Conservation (phyloP, 2,329 filamentous ascomycete genomes). For the Trichoderma brevicompactum region DNA sequence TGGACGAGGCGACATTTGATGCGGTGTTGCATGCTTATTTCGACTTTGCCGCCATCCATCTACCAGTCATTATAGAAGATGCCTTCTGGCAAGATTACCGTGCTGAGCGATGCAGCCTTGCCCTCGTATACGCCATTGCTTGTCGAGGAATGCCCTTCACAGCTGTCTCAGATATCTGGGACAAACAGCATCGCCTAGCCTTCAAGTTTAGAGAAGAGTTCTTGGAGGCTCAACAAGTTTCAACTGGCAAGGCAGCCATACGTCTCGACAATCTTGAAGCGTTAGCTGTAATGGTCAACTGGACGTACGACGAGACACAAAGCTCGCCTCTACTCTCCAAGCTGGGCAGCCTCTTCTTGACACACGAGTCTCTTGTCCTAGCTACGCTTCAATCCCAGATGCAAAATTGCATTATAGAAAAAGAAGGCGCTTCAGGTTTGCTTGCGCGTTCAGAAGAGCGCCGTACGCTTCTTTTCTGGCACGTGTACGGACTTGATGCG, state of each 20-base stretch:
- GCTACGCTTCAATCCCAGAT: slow-evolving; percentile 3
- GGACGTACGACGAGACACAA: slow-evolving; percentile 8
- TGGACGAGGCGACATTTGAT: not conserved
- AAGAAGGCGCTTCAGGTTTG: not conserved
- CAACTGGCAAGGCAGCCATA: not conserved
- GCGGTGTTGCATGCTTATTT: slow-evolving; percentile 16
- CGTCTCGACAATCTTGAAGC: slow-evolving; percentile 17
- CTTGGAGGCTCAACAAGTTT: not conserved
- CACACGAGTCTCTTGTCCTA: slow-evolving; percentile 16
- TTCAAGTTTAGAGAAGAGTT: slow-evolving; percentile 10
- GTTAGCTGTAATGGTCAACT: slow-evolving; percentile 1
- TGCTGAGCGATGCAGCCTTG: not conserved
- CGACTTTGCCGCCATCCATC: not conserved
- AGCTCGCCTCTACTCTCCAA: not conserved
- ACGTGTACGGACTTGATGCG: slow-evolving; percentile 18
- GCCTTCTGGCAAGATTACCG: slow-evolving; percentile 18
- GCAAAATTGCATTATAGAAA: not conserved
- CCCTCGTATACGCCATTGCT: slow-evolving; percentile 13
- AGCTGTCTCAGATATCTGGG: not conserved
- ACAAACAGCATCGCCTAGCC: slow-evolving; percentile 1
- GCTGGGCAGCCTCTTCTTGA: slow-evolving; percentile 6
- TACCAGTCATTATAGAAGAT: slow-evolving; percentile 17
- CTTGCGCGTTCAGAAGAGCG: slow-evolving; percentile 9
- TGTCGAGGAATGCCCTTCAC: slow-evolving; percentile 13
- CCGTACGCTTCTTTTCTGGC: slow-evolving; percentile 9